Percentiles rank a stretch among this genome's conserved stretches.
These are phyloP conservation scores for Fomitiporia mediterranea DNA, from an alignment of 1,284 basidiomycete species.

Conservation along the genomic window DNA sequence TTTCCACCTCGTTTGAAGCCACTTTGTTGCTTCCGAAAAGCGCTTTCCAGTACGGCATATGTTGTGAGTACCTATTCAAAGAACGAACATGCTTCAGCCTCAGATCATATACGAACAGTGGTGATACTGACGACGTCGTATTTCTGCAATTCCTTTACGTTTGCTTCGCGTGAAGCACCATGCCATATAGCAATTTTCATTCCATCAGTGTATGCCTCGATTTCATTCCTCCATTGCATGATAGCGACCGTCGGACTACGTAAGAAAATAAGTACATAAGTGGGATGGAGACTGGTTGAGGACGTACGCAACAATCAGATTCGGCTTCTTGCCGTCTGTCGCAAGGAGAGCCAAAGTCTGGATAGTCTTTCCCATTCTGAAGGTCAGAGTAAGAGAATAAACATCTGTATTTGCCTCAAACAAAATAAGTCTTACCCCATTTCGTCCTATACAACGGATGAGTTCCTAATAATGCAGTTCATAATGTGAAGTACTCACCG, in stretches of 20 bases:
- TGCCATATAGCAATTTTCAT: conserved; percentile 91
- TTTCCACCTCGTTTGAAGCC: conserved; percentile 87
- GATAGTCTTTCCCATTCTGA: conserved; percentile 97
- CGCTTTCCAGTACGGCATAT: conserved; percentile 87
- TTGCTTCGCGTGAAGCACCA: conserved; percentile 64
- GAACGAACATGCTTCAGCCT: conserved; percentile 2
- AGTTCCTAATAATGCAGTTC: conserved; percentile 13
- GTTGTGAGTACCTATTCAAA: conserved; percentile 59
- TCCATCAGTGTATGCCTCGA: conserved; percentile 75
- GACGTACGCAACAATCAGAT: conserved; percentile 85
- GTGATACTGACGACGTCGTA: conserved; percentile 75
- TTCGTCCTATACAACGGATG: conserved; percentile 57
- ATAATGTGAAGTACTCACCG: conserved; percentile 46
- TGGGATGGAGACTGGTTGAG: not conserved
- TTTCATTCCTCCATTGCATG: conserved; percentile 99
- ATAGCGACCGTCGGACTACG: conserved; percentile 88
- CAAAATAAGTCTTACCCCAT: conserved; percentile 72
- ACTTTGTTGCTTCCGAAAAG: conserved; percentile 87
- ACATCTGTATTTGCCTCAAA: too few species aligned
- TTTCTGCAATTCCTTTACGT: conserved; percentile 68
- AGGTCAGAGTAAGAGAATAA: conserved; percentile 4
- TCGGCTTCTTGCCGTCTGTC: conserved; percentile 74
- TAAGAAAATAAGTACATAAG: conserved; percentile 1
- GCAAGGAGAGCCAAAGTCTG: conserved; percentile 93
- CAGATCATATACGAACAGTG: conserved; percentile 5